Percentiles rank a stretch among this genome's conserved stretches.
These are phyloP conservation scores for Flaveria floridana DNA, from an alignment of 140 eudicot genomes.

Conservation along the genomic window DNA sequence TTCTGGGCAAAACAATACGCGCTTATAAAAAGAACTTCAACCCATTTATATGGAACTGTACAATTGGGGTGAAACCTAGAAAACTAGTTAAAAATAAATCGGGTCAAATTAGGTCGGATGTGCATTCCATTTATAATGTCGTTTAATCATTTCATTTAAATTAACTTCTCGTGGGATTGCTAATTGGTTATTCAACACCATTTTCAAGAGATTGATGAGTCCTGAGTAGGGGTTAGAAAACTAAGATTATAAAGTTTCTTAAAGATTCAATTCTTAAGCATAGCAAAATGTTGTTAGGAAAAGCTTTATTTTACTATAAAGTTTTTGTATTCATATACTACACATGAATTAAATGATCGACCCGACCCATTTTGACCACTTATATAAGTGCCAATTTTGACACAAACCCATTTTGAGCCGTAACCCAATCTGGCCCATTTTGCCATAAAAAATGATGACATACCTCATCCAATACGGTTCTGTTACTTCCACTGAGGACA, in stretches of 20 bases:
- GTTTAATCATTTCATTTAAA: not conserved
- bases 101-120: not conserved
- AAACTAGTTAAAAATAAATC: not conserved
- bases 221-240: not conserved
- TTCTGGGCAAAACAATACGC: conserved; percentile 49
- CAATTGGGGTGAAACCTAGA: not conserved
- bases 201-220: not conserved
- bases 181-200: not conserved
- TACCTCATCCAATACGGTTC: conserved; percentile 78
- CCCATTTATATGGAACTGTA: not conserved
- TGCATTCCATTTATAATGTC: not conserved
- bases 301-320: not conserved
- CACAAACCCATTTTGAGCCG: not conserved
- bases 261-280: too few relatives aligned
- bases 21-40: not conserved
- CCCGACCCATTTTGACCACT: not conserved
- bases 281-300: not conserved
- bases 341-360: not conserved
- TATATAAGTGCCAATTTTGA: not conserved
- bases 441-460: not conserved
- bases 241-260: too few relatives aligned
- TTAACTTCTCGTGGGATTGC: not conserved
- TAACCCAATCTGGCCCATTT: not conserved
- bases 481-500: conserved; percentile 83
- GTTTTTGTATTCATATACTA: too few relatives aligned